Conservation (phyloP, 129 eudicot genomes). For the Silybum marianum region DNA sequence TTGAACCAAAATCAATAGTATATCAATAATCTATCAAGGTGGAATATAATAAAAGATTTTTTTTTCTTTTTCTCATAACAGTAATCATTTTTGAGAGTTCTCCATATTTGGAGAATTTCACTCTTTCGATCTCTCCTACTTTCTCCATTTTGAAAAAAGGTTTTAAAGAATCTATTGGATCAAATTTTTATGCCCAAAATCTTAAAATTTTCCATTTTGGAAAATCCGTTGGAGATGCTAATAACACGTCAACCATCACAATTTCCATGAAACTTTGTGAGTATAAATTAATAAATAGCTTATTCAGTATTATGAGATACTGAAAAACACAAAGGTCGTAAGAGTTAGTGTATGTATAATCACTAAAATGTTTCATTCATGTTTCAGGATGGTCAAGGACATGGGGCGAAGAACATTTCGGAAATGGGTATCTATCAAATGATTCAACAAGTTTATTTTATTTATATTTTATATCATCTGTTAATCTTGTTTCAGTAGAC, state of each 20-base stretch:
- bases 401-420: slow-evolving; percentile 93
- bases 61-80: too few relatives aligned
- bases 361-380: not conserved
- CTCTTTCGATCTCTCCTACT: too few relatives aligned
- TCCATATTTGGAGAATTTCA: too few relatives aligned
- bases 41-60: too few relatives aligned
- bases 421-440: slow-evolving; percentile 59
- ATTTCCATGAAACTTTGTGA: not conserved
- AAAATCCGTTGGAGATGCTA: not conserved
- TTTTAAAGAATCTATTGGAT: too few relatives aligned
- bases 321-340: not conserved
- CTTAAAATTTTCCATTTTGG: not conserved
- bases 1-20: too few relatives aligned
- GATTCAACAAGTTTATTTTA: too few relatives aligned
- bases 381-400: slow-evolving; percentile 86
- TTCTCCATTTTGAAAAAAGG: too few relatives aligned
- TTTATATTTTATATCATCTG: not conserved
- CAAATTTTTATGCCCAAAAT: not conserved
- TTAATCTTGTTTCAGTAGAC: not conserved
- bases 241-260: not conserved
- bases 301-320: not conserved
- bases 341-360: not conserved
- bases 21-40: too few relatives aligned
- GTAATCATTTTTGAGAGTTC: too few relatives aligned
- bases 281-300: not conserved